Evolutionary conservation across 1,284 basidiomycete genomes (phyloP), one percentile per base, ranked within the genome.

Genomic region (Prillingera fragicola): DNA sequence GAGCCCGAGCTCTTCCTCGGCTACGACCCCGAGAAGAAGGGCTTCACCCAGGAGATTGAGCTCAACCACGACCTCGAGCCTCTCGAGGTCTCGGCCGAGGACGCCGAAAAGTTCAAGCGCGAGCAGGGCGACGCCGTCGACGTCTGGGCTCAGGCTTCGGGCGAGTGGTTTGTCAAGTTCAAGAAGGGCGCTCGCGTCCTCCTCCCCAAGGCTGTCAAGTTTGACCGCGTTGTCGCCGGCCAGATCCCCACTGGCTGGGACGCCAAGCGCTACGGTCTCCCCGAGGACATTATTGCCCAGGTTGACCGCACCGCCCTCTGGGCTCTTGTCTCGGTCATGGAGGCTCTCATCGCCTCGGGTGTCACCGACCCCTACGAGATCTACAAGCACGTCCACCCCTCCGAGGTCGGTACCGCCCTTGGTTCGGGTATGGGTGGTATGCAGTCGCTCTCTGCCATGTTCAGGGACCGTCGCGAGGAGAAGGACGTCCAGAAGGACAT

Each of bases 391-490:
- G 80, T 98, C 61, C 94, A 98, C 72, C 92, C 94, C 7, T 90
- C 90, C 8, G 89, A 97, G 65, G 85, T 98, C 55, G 91, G 91
- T 52, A 87, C 89, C 4, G 81, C 83, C 48, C 76, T 96, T 52
- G 91, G 92, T 50, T 91, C 88, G 62, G 94, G 95, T 66, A 97
- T 98, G 94, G 94, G 94, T 65, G 94, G 94, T 67, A 82, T 89
- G 62, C 80, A 82, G 50, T 86, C 84, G 58, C 77, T 95, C 71
- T 80, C 82, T 31, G 83, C 87, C 72, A 98, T 98, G 95, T 98
- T 98, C 81, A 92, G 88, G 72, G 95, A 97, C 64, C 85, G 95
- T 55, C 85, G 90, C 43, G 90, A 95, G 65, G 94, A 97, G 75
- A 85, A 85, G 71, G 91, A 96, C 35, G 90, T 97, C 3, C 94